Base-by-base conservation (phyloP, 1,284 basidiomycete species). In the Athelia sp. region DNA sequence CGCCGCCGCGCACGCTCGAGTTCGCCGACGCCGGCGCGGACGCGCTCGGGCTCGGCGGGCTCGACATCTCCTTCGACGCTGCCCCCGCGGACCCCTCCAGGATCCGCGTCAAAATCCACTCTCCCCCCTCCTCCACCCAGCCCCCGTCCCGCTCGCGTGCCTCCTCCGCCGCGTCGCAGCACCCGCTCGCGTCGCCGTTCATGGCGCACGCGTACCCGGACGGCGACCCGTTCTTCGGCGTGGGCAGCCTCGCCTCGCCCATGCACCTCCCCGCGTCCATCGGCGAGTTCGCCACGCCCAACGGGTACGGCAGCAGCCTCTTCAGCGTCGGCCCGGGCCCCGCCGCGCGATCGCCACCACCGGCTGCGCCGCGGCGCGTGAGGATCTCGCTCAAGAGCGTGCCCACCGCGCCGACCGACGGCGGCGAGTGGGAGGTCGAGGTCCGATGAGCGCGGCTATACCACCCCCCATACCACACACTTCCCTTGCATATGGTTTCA, bases 21-120 rank as follows among this genome's bases (percentile, higher is more conserved):
- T 79, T 84, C 55, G 66, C 73, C 14, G 74, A 72, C 47, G 68
- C 73, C 22, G 74, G 79, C 53, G 58, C 71, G 44, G 74, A 74
- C 46, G 71, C 72, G 32, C 70, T 78, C 31, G 76, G 70, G 45
- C 69, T 85, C 43, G 75, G 75, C 50, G 79, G 75, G 43, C 68
- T 89, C 48, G 80, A 85, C 56, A 82, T 90, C 60, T 84, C 83
- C 40, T 87, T 89, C 58, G 84, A 87, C 54, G 70, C 83, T 35
- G 73, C 71, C 32, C 69, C 81, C 34, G 71, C 75, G 43, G 76
- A 83, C 55, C 77, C 84, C 59, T 82, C 85, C 51, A 84, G 80
- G 66, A 83, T 87, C 56, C 82, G 82, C 51, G 84, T 88, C 38
- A 75, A 81, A 54, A 86, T 88, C 55, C 82, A 87, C 61, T 69